Evolutionary conservation across 2,329 filamentous ascomycete species (phyloP).

Genomic region (Penicillium sp.): DNA sequence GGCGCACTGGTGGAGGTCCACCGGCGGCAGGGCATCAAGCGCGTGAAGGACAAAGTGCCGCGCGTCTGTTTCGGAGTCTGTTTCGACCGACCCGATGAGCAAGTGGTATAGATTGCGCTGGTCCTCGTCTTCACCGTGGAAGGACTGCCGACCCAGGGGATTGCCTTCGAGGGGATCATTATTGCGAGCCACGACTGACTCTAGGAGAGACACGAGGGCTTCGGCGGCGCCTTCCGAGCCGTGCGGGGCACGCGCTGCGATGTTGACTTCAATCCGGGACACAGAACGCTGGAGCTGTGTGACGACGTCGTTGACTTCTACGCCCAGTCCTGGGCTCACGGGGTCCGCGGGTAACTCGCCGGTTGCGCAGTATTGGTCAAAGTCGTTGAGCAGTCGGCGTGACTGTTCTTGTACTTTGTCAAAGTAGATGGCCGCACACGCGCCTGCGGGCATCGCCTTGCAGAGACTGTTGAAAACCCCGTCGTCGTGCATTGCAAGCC

Average conservation of each 20-base stretch:
- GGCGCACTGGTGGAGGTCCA: constrained; percentile 32
- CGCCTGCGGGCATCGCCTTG: constrained; percentile 43
- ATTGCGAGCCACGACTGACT: constrained; percentile 40
- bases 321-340: constrained; percentile 12
- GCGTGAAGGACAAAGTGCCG: constrained; percentile 42
- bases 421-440: constrained; percentile 46
- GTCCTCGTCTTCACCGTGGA: constrained; percentile 40
- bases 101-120: constrained; percentile 46
- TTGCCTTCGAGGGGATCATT: constrained; percentile 42
- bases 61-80: constrained; percentile 25
- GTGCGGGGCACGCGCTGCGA: constrained; percentile 36
- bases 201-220: constrained; percentile 40
- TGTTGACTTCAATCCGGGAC: constrained; percentile 35
- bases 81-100: constrained; percentile 38
- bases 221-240: constrained; percentile 40
- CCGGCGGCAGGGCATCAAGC: constrained; percentile 36
- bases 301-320: constrained; percentile 35
- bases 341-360: constrained; percentile 29
- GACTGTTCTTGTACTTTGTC: constrained; percentile 43
- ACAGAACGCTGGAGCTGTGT: constrained; percentile 33
- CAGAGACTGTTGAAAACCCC: constrained; percentile 44
- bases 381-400: constrained; percentile 37
- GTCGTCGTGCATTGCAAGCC: constrained; percentile 47
- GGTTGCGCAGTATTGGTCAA: constrained; percentile 42
- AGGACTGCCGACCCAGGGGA: constrained; percentile 34